Evolutionary conservation across 192 early-diverging fungal genomes (phyloP).

Genomic region (Umbelopsis ramanniana): DNA sequence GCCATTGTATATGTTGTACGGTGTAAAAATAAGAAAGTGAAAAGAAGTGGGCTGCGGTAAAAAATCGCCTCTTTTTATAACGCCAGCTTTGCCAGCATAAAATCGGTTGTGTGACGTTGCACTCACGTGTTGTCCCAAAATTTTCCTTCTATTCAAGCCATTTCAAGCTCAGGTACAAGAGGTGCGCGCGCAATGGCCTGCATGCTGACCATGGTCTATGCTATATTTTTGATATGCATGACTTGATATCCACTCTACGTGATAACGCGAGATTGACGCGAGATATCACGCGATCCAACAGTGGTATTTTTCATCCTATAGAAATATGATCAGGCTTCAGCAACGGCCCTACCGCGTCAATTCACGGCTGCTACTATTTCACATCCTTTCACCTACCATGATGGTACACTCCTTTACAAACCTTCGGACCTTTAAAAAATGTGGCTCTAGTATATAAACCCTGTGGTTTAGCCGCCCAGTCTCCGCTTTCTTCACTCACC

Average conservation of each 20-base stretch:
- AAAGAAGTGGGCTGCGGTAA: constrained; percentile 25
- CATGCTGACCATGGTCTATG: background rate
- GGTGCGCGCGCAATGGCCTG: background rate
- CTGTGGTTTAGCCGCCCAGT: constrained; percentile 5
- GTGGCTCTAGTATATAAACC: constrained; percentile 10
- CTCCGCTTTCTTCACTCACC: constrained; percentile 23
- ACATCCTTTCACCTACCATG: background rate
- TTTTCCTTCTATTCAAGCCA: background rate
- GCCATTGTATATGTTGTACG: constrained; percentile 41
- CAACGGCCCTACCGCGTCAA: background rate
- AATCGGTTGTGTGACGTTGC: constrained; percentile 5
- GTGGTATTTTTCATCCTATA: background rate
- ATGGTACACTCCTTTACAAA: background rate
- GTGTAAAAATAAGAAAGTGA: constrained; percentile 24
- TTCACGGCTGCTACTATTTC: background rate
- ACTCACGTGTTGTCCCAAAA: background rate
- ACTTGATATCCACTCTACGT: background rate
- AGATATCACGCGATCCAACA: constrained; percentile 4
- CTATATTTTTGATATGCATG: background rate
- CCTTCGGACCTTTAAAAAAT: background rate
- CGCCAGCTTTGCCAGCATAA: background rate
- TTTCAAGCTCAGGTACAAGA: constrained; percentile 14
- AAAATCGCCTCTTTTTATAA: constrained; percentile 6
- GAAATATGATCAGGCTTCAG: background rate
- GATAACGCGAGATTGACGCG: constrained; percentile 30